Percentiles rank a stretch among this genome's conserved stretches.
Evolutionary conservation across 2,329 filamentous ascomycete genomes (phyloP).

Genomic region (Colletotrichum tropicicola): DNA sequence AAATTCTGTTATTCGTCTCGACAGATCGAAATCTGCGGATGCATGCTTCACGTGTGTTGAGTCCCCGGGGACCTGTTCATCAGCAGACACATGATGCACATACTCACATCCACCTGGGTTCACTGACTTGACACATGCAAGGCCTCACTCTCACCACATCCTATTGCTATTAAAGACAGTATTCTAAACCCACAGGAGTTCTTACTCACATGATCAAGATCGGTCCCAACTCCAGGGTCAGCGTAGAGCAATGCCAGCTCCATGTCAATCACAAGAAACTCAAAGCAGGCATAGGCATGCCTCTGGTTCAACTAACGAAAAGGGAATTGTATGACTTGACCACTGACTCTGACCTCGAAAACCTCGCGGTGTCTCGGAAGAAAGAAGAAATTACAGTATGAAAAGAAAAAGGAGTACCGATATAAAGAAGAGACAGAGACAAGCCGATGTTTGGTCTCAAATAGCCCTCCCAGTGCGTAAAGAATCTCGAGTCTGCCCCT

Average conservation of each 20-base stretch:
- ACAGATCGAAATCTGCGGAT: too few relatives aligned
- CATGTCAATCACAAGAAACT: slow-evolving; percentile 12
- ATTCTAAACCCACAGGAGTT: not conserved
- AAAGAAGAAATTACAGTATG: slow-evolving; percentile 32
- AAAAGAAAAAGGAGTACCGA: slow-evolving; percentile 27
- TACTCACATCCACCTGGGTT: not conserved
- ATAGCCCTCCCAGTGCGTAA: slow-evolving; percentile 29
- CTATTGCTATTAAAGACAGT: slow-evolving; percentile 8
- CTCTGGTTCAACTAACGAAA: slow-evolving; percentile 20
- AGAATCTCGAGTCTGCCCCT: slow-evolving; percentile 32
- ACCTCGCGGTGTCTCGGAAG: slow-evolving; percentile 32
- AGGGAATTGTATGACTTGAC: slow-evolving; percentile 31
- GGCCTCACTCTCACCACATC: not conserved
- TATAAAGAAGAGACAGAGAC: slow-evolving; percentile 32
- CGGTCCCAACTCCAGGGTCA: not conserved
- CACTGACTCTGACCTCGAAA: slow-evolving; percentile 30
- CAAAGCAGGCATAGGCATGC: slow-evolving; percentile 1
- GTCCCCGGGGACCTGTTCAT: too few relatives aligned
- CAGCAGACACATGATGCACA: not conserved
- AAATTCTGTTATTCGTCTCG: too few relatives aligned
- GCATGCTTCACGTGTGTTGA: too few relatives aligned
- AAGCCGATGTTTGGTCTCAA: slow-evolving; percentile 29
- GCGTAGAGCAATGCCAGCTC: not conserved
- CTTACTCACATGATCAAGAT: not conserved
- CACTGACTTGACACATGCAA: not conserved